phyloP scores from a whole-genome alignment of 2,329 filamentous ascomycete genomes.

The Ophiocordyceps sinensis region DNA sequence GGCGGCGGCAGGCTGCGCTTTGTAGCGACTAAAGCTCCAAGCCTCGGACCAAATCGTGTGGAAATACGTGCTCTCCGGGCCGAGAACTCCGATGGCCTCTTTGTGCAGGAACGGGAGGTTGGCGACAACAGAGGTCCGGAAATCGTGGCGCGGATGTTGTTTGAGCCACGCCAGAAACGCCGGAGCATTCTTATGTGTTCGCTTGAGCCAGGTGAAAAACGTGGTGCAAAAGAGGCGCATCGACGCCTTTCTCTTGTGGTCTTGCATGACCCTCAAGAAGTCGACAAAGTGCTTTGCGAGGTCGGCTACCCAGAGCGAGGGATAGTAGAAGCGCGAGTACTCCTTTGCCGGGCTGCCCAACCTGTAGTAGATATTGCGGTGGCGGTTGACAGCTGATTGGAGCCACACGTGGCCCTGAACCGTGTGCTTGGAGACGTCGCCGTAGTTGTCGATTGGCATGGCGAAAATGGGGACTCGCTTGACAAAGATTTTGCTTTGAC shows the following conservation, averaged over 20 bases:
- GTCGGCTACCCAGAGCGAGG: slow-evolving; percentile 58
- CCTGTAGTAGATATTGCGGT: slow-evolving; percentile 45
- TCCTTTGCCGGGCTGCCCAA: slow-evolving; percentile 39
- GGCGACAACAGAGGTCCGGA: slow-evolving; percentile 42
- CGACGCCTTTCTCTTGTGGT: slow-evolving; percentile 20
- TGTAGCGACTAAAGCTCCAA: slow-evolving; percentile 19
- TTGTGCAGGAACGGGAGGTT: slow-evolving; percentile 51
- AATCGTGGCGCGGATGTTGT: slow-evolving; percentile 39
- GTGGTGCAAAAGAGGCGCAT: slow-evolving; percentile 40
- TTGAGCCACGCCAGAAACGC: slow-evolving; percentile 40
- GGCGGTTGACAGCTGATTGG: slow-evolving; percentile 32
- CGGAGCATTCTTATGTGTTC: slow-evolving; percentile 24
- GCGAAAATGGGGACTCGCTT: slow-evolving; percentile 38
- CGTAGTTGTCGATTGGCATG: slow-evolving; percentile 55
- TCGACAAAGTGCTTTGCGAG: slow-evolving; percentile 60
- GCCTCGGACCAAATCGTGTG: slow-evolving; percentile 42
- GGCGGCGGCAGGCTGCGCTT: slow-evolving; percentile 6
- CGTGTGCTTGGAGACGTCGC: slow-evolving; percentile 24
- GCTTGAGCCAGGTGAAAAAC: slow-evolving; percentile 44
- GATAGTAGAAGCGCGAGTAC: slow-evolving; percentile 46
- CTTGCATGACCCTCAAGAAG: slow-evolving; percentile 32
- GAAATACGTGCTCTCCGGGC: slow-evolving; percentile 9
- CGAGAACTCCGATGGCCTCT: slow-evolving; percentile 40
- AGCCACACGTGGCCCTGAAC: slow-evolving; percentile 48
- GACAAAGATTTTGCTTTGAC: slow-evolving; percentile 32